A percentile compares a stretch with the other conserved stretches of the same genome.
Conservation (phyloP, 495 filamentous ascomycete genomes). For the Sphaerosporella brunnea region DNA sequence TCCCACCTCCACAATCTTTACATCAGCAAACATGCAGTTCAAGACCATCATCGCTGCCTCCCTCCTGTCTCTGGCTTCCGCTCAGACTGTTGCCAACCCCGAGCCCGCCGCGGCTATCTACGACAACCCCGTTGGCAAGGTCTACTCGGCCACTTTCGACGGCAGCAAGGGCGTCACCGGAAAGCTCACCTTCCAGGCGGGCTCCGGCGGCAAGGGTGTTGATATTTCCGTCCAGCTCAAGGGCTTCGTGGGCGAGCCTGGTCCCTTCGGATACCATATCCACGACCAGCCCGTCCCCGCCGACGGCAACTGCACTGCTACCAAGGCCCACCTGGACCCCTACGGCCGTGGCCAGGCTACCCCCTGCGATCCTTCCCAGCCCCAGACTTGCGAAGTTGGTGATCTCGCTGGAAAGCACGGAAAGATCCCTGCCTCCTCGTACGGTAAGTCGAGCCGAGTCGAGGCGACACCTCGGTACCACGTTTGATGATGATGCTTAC, state of each 20-base stretch:
- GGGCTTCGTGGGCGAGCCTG: slow-evolving; percentile 39
- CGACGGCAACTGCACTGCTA: slow-evolving; percentile 61
- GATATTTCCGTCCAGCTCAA: slow-evolving; percentile 41
- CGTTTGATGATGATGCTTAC: too few species aligned
- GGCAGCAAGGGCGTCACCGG: slow-evolving; percentile 42
- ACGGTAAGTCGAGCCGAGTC: slow-evolving; percentile 4
- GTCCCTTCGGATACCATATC: slow-evolving; percentile 76
- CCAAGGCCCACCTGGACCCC: slow-evolving; percentile 51
- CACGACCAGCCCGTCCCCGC: slow-evolving; percentile 54
- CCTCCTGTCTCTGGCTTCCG: slow-evolving; percentile 15
- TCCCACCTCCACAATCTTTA: too few species aligned
- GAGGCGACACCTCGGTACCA: too few species aligned
- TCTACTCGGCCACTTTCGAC: slow-evolving; percentile 27
- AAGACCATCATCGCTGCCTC: slow-evolving; percentile 17
- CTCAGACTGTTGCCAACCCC: slow-evolving; percentile 13
- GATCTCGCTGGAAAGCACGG: slow-evolving; percentile 74
- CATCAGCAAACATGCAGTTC: slow-evolving; percentile 25
- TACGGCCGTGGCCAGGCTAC: slow-evolving; percentile 46
- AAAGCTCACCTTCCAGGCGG: slow-evolving; percentile 37
- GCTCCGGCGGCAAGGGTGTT: slow-evolving; percentile 43
- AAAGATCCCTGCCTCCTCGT: slow-evolving; percentile 31
- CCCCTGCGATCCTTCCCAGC: slow-evolving; percentile 42
- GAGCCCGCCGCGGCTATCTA: slow-evolving; percentile 14
- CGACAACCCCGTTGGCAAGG: slow-evolving; percentile 19
- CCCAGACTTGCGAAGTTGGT: slow-evolving; percentile 62